phyloP scores from a whole-genome alignment of 441 rosid species.

The Mallotus japonicus region DNA sequence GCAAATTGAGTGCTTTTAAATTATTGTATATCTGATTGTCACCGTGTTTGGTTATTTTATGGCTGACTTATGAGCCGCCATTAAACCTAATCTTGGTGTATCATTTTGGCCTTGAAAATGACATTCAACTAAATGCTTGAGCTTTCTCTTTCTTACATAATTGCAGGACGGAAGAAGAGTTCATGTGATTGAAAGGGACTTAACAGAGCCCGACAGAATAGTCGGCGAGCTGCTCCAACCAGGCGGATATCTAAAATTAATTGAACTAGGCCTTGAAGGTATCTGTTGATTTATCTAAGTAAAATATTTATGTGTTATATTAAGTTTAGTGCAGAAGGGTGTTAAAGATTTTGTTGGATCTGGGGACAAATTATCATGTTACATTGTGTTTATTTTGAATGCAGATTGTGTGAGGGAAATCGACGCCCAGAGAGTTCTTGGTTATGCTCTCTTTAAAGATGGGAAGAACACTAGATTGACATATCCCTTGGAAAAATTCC shows the following conservation, averaged over 20 bases:
- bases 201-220: conserved; percentile 76
- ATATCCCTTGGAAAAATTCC: conserved; percentile 62
- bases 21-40: neutral
- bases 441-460: conserved; percentile 68
- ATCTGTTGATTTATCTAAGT: neutral
- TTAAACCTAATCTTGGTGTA: neutral
- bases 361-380: neutral
- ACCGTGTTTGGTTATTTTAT: neutral
- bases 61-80: neutral
- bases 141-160: conserved; percentile 11
- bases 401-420: conserved; percentile 73
- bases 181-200: conserved; percentile 74
- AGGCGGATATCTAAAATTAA: conserved; percentile 79
- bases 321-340: no score
- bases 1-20: neutral
- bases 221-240: conserved; percentile 87
- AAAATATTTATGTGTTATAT: neutral
- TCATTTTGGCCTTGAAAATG: neutral
- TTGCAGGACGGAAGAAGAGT: conserved; percentile 74
- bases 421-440: conserved; percentile 69
- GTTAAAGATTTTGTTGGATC: neutral
- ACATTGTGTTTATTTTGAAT: neutral
- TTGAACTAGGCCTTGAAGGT: conserved; percentile 84
- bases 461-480: conserved; percentile 49
- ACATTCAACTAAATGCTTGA: neutral